Evolutionary conservation across 2,329 filamentous ascomycete genomes (phyloP).

Genomic region (Ascochyta fabae): DNA sequence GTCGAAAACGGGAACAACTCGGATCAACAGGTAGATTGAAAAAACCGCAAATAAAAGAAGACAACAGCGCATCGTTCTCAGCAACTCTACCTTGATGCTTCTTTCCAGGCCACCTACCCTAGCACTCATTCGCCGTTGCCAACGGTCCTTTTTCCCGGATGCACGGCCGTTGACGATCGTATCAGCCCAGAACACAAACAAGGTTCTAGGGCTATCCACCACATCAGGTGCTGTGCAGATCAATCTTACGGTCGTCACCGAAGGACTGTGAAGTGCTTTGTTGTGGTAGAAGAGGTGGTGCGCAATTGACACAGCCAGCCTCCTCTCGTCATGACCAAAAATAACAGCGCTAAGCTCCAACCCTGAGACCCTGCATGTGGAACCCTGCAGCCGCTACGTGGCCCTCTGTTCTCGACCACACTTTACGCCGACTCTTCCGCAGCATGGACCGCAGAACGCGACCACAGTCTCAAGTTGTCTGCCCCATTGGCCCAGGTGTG

Average conservation of each 20-base stretch:
- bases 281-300: background rate
- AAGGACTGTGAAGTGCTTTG: background rate
- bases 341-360: constrained; percentile 16
- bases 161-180: background rate
- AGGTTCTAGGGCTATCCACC: background rate
- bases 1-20: background rate
- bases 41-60: background rate
- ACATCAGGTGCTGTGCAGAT: background rate
- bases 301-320: constrained; percentile 5
- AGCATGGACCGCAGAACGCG: constrained; percentile 11
- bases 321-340: constrained; percentile 2
- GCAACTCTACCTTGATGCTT: background rate
- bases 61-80: background rate
- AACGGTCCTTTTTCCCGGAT: background rate
- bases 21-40: background rate
- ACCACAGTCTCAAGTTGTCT: constrained; percentile 9
- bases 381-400: constrained; percentile 14
- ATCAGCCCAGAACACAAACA: background rate
- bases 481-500: constrained; percentile 15
- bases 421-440: constrained; percentile 13
- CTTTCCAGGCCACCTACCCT: background rate
- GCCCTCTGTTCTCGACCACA: constrained; percentile 16
- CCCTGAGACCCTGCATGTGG: constrained; percentile 14
- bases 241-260: background rate
- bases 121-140: constrained; percentile 1